These are phyloP conservation scores for Gamsiella multidivaricata DNA, from an alignment of 192 early-diverging fungal genomes.

Conservation along the genomic window DNA sequence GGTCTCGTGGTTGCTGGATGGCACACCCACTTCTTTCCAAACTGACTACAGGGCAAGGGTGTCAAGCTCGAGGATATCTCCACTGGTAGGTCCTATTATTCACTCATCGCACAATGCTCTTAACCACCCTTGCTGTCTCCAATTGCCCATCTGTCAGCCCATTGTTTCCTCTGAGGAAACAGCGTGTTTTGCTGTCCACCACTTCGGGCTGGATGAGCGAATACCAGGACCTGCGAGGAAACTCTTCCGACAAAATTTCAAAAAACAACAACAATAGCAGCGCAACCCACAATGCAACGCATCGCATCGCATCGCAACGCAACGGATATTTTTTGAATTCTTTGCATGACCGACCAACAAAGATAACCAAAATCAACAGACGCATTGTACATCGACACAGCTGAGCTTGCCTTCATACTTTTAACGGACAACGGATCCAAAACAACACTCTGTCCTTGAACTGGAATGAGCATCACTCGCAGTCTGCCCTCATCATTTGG, in stretches of 20 bases:
- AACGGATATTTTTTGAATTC: neutral
- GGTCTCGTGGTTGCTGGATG: neutral
- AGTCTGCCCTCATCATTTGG: neutral
- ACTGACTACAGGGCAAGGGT: slow-evolving; percentile 42
- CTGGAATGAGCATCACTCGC: neutral
- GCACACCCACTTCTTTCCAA: slow-evolving; percentile 1
- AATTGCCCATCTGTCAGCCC: neutral
- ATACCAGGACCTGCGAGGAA: too few species aligned
- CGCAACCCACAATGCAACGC: neutral
- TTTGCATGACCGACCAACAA: neutral
- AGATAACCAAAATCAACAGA: too few species aligned
- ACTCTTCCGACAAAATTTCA: too few species aligned
- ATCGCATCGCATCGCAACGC: neutral
- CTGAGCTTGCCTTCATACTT: too few species aligned
- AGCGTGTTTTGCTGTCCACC: too few species aligned
- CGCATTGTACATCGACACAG: neutral
- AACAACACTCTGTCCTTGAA: neutral
- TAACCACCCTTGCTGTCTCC: neutral
- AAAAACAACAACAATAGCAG: neutral
- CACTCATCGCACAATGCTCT: neutral
- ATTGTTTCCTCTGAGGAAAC: neutral
- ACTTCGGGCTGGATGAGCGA: too few species aligned
- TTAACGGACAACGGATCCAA: too few species aligned
- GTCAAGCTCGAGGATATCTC: slow-evolving; percentile 35
- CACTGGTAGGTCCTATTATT: slow-evolving; percentile 22